Percentiles rank a stretch among this genome's conserved stretches.
Evolutionary conservation across 495 filamentous ascomycete species (phyloP).

Genomic region (Penicillium bialowiezense): DNA sequence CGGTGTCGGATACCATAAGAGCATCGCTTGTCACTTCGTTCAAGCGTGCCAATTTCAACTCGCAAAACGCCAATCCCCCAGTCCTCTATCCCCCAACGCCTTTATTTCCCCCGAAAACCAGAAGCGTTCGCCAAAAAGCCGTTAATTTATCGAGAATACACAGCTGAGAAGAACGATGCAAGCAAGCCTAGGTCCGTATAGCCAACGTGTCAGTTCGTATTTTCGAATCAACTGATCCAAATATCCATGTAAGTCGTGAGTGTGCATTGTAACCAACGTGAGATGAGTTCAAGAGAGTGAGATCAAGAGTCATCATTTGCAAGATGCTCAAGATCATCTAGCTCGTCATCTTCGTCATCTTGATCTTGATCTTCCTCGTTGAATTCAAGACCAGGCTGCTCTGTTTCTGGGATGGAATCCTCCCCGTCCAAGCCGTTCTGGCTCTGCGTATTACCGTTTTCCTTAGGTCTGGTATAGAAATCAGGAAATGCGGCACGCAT

Average conservation of each 20-base stretch:
- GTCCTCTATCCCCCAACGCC: background rate
- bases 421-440: background rate
- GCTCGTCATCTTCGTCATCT: conserved; percentile 5
- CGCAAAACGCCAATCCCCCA: background rate
- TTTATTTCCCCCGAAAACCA: background rate
- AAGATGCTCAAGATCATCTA: conserved; percentile 5
- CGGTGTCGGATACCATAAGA: too few species aligned
- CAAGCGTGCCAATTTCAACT: background rate
- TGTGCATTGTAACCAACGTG: background rate
- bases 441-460: conserved; percentile 2
- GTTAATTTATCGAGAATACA: background rate
- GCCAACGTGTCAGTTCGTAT: background rate
- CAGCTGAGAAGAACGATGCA: too few species aligned
- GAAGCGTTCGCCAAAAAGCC: background rate
- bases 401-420: background rate
- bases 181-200: too few species aligned
- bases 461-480: conserved; percentile 9
- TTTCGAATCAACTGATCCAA: background rate
- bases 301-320: background rate
- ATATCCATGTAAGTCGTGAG: background rate
- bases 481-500: conserved; percentile 28
- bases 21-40: background rate
- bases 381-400: background rate
- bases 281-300: background rate
- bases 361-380: conserved; percentile 4